phyloP scores from a whole-genome alignment of 257 asterid genomes.

The Orobanche coerulescens region DNA sequence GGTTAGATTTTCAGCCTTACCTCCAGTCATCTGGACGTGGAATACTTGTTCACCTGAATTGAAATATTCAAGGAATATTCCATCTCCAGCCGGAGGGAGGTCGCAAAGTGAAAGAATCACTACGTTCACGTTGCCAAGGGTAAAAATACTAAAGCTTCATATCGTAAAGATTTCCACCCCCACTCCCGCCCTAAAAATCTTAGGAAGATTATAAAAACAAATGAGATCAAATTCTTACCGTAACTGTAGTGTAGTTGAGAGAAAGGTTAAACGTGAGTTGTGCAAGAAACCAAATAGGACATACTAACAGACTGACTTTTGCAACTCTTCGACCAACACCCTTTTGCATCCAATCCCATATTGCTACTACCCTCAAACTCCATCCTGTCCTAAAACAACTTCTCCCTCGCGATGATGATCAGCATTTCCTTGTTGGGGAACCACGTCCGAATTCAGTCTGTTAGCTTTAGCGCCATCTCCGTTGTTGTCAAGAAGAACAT shows the following conservation, averaged over 20 bases:
- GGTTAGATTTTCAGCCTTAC: too few relatives aligned
- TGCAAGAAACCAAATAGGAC: slow-evolving; percentile 91
- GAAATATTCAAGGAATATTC: too few relatives aligned
- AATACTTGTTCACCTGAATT: too few relatives aligned
- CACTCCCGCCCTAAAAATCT: too few relatives aligned
- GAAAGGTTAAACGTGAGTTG: slow-evolving; percentile 91
- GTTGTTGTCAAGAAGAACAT: slow-evolving; percentile 47
- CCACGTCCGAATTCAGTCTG: slow-evolving; percentile 18
- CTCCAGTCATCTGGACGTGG: too few relatives aligned
- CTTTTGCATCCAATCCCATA: slow-evolving; percentile 58
- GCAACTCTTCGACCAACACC: slow-evolving; percentile 87
- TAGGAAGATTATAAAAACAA: too few relatives aligned
- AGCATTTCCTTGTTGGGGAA: slow-evolving; percentile 12
- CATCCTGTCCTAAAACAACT: neutral
- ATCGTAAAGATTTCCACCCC: too few relatives aligned
- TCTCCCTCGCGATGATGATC: slow-evolving; percentile 17
- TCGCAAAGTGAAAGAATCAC: too few relatives aligned
- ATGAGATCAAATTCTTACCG: slow-evolving; percentile 43
- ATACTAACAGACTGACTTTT: slow-evolving; percentile 75
- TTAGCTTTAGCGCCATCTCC: slow-evolving; percentile 22
- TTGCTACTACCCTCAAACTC: slow-evolving; percentile 11
- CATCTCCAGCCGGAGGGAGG: too few relatives aligned
- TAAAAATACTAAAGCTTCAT: too few relatives aligned
- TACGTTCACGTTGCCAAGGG: too few relatives aligned
- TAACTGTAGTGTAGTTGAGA: slow-evolving; percentile 89